These are phyloP conservation scores for Trypanosoma platydactyli DNA, from an alignment of 208 protist species.

Conservation along the genomic window DNA sequence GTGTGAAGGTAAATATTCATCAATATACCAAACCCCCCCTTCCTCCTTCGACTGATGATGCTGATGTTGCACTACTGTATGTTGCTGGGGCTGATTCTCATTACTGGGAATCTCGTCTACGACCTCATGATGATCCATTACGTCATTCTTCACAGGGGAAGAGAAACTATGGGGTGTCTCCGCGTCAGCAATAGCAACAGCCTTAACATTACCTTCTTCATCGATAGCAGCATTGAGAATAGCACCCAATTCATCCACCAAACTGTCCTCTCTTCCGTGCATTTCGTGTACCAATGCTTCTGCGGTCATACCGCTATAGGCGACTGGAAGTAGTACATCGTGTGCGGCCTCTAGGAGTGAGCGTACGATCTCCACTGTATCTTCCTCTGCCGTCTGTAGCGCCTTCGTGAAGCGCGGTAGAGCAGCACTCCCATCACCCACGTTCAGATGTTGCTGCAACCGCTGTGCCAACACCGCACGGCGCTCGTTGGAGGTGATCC, in stretches of 20 bases:
- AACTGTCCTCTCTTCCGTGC: slow-evolving; percentile 25
- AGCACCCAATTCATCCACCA: slow-evolving; percentile 23
- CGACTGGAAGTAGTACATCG: background rate
- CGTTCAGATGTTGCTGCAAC: slow-evolving; percentile 43
- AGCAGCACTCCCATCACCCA: slow-evolving; percentile 11
- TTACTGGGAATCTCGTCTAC: too few relatives aligned
- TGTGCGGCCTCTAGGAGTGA: slow-evolving; percentile 1
- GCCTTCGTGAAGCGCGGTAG: slow-evolving; percentile 24
- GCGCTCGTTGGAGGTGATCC: slow-evolving; percentile 40
- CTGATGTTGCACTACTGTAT: background rate
- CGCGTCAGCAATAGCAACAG: background rate
- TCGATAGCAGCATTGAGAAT: background rate
- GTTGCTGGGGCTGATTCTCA: too few relatives aligned
- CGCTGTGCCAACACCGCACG: slow-evolving; percentile 43
- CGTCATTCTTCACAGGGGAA: background rate
- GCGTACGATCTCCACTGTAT: slow-evolving; percentile 22
- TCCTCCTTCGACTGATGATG: background rate
- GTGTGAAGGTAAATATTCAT: background rate
- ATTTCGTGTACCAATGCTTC: slow-evolving; percentile 20
- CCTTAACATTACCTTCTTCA: too few relatives aligned
- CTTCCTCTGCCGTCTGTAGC: slow-evolving; percentile 22
- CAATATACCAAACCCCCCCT: background rate
- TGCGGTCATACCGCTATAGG: background rate
- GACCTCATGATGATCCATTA: too few relatives aligned
- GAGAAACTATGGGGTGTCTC: background rate